phyloP scores from a whole-genome alignment of 176 grass and related monocot species.

The Oryza nivara region DNA sequence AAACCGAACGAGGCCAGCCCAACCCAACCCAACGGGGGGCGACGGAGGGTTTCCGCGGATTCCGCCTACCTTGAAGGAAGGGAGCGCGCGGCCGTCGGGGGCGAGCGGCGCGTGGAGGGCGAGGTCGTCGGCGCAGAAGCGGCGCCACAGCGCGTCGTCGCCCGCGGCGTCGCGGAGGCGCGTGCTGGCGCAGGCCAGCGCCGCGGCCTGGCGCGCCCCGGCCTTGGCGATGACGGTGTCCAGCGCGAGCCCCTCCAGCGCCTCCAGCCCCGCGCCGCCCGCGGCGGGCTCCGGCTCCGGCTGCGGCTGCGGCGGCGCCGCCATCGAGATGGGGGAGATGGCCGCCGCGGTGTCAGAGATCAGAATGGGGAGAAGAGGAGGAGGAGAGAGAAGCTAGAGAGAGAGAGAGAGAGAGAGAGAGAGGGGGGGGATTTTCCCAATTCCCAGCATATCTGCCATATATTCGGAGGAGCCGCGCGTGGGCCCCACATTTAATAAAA shows the following conservation, averaged over 20 bases:
- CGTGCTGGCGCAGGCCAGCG: constrained; percentile 67
- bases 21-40: too few species aligned
- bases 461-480: not conserved
- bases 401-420: not conserved
- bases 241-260: constrained; percentile 54
- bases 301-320: not conserved
- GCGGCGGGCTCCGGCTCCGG: not conserved
- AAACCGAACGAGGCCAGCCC: not conserved
- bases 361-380: not conserved
- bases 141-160: constrained; percentile 70
- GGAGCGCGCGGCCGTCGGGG: constrained; percentile 56
- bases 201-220: constrained; percentile 52
- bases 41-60: too few species aligned
- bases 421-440: not conserved
- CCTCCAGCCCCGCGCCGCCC: constrained; percentile 53
- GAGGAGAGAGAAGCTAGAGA: not conserved
- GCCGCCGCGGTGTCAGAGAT: not conserved
- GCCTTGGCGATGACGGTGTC: constrained; percentile 71
- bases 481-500: not conserved
- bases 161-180: constrained; percentile 52
- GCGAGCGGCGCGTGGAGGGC: constrained; percentile 58
- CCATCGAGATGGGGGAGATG: constrained; percentile 6
- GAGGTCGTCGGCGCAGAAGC: constrained; percentile 72
- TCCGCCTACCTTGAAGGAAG: constrained; percentile 71
- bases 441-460: not conserved